Percentiles rank a stretch among this genome's conserved stretches.
phyloP scores from a whole-genome alignment of 2,329 filamentous ascomycete species.

The Cercospora beticola region DNA sequence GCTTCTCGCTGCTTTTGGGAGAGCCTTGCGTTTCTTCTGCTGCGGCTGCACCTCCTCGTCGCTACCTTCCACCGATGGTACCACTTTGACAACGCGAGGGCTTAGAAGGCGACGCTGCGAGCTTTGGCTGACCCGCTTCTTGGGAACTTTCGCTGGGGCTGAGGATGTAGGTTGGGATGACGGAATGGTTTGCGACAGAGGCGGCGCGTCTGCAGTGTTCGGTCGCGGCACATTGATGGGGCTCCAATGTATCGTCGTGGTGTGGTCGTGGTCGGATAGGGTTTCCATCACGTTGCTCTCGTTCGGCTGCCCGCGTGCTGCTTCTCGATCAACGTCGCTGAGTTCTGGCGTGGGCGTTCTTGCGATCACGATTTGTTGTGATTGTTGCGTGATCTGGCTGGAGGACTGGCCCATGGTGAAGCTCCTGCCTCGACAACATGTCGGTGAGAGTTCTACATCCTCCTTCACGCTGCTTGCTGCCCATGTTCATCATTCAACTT shows the following conservation, averaged over 20 bases:
- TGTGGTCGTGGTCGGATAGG: neutral
- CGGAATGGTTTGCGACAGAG: neutral
- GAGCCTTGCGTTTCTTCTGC: slow-evolving; percentile 6
- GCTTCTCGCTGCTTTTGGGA: slow-evolving; percentile 5
- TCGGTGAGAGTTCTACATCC: neutral
- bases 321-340: slow-evolving; percentile 3
- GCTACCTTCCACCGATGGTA: neutral
- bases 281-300: neutral
- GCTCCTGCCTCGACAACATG: neutral
- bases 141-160: neutral
- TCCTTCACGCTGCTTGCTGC: neutral
- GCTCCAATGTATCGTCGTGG: slow-evolving; percentile 2
- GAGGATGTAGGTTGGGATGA: neutral
- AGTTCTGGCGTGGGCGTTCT: slow-evolving; percentile 10
- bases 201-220: neutral
- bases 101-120: slow-evolving; percentile 4
- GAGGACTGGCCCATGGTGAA: slow-evolving; percentile 19
- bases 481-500: slow-evolving; percentile 11
- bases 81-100: neutral
- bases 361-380: slow-evolving; percentile 11
- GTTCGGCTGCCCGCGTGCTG: neutral
- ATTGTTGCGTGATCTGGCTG: slow-evolving; percentile 17
- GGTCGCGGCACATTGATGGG: slow-evolving; percentile 1
- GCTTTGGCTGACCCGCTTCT: slow-evolving; percentile 4
- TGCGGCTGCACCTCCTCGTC: slow-evolving; percentile 2